Percentiles rank a stretch among this genome's conserved stretches.
These are phyloP conservation scores for Fusarium neocosmosporiellum DNA, from an alignment of 2,329 filamentous ascomycete genomes.

Conservation along the genomic window DNA sequence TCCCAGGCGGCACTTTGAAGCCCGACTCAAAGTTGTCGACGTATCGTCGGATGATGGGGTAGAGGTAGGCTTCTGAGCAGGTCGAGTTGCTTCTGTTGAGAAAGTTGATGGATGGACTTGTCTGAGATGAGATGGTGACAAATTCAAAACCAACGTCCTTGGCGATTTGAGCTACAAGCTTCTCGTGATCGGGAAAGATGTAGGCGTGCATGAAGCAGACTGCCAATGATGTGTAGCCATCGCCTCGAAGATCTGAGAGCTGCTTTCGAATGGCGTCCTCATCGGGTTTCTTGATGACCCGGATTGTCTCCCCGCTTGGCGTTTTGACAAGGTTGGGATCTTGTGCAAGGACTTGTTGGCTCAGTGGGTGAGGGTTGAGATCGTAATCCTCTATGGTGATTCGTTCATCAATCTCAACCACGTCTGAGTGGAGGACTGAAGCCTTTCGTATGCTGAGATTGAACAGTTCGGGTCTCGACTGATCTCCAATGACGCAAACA, in stretches of 20 bases:
- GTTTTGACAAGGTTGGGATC: constrained; percentile 53
- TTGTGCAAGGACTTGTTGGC: constrained; percentile 56
- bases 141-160: constrained; percentile 79
- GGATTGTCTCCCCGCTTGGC: constrained; percentile 72
- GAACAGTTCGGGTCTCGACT: constrained; percentile 77
- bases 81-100: constrained; percentile 74
- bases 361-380: constrained; percentile 66
- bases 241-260: constrained; percentile 68
- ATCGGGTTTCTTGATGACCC: constrained; percentile 68
- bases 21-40: constrained; percentile 73
- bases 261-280: constrained; percentile 62
- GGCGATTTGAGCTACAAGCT: constrained; percentile 77
- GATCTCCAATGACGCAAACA: constrained; percentile 78
- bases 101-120: constrained; percentile 79
- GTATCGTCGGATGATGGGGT: constrained; percentile 76
- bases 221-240: constrained; percentile 80
- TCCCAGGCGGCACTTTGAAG: constrained; percentile 69
- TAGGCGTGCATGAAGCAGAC: constrained; percentile 91
- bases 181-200: constrained; percentile 86
- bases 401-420: constrained; percentile 77
- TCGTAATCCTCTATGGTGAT: constrained; percentile 81
- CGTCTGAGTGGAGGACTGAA: constrained; percentile 73
- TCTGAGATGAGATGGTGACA: constrained; percentile 72
- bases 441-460: constrained; percentile 75
- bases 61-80: constrained; percentile 78